Evolutionary conservation across 2,329 filamentous ascomycete genomes (phyloP), one percentile per base, ranked within the genome.

Genomic region (Exserohilum turcica): DNA sequence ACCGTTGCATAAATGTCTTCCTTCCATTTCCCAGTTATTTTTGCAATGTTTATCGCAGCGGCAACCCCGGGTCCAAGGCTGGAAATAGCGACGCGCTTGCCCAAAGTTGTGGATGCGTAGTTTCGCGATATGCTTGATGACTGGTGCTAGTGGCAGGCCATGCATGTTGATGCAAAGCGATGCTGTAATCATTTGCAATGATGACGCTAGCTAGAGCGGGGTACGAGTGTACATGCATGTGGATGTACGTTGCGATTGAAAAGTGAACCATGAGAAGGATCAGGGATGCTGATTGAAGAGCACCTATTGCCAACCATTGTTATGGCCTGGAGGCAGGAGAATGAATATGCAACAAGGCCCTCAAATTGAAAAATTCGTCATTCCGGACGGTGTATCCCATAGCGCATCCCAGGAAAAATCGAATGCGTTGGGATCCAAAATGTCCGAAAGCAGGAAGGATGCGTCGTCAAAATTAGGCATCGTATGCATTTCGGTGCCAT

Each of bases 331-430:
- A 15, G 16, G 27, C 3, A 7, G 2, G 10, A 13, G 8, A 19
- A 37, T 12, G 16, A 10, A 16, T 31, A 12, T 16, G 28, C 2
- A 6, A 28, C 3, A 18, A 16, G 7, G 6, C 13, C 9, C 32
- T 62, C 49, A 70, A 1, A 70, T 55, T 7, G 69, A 64, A 39
- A 73, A 72, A 32, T 70, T 73, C 2, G 68, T 63, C 64, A 73
- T 68, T 2, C 67, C 69, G 19, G 64, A 65, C 1, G 72, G 70
- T 0, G 71, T 74, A 35, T 74, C 68, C 72, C 72, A 74, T 24
- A 74, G 19, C 2, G 70, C 70, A 33, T 73, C 71, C 71, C 70
- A 74, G 1, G 69, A 68, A 40, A 74, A 73, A 27, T 74, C 72
- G 49, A 74, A 72, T 2, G 64, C 66, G 40, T 67, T 70, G 2